Evolutionary conservation across 345 rosid genomes (phyloP).

Genomic region (Noccaea caerulescens): DNA sequence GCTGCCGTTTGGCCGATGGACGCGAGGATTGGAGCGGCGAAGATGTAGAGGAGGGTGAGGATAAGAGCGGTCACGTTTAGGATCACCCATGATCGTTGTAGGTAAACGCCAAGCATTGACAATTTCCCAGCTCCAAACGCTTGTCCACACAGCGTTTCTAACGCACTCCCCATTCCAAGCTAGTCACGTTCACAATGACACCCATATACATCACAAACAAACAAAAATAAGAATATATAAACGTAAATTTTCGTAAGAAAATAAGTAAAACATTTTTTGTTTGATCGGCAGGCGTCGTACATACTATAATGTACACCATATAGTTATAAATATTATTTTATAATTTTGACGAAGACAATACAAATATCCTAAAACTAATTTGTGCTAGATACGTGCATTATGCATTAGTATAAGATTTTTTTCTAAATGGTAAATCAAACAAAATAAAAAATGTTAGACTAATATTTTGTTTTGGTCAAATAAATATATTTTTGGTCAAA

Average conservation of each 20-base stretch:
- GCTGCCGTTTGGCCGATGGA: conserved; percentile 70
- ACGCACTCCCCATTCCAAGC: conserved; percentile 99
- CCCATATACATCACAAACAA: not conserved
- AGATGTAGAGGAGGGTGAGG: conserved; percentile 63
- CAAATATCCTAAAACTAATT: not conserved
- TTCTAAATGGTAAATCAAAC: not conserved
- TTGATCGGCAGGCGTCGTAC: not conserved
- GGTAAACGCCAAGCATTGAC: conserved; percentile 86
- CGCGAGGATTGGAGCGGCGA: conserved; percentile 56
- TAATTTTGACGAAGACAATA: not conserved
- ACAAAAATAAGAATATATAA: not conserved
- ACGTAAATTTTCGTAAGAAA: not conserved
- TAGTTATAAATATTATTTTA: not conserved
- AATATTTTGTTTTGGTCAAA: too few species aligned
- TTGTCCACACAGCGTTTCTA: conserved; percentile 94
- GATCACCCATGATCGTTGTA: conserved; percentile 94
- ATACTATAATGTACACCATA: not conserved
- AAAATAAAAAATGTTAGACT: not conserved
- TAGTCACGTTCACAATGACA: conserved; percentile 26
- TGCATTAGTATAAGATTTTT: not conserved
- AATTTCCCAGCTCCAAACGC: conserved; percentile 85
- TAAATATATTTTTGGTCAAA: too few species aligned
- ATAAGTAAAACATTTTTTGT: not conserved
- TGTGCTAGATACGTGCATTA: not conserved
- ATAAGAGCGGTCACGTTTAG: conserved; percentile 60